These are phyloP conservation scores for Xylariales sp. DNA, from an alignment of 2,329 filamentous ascomycete genomes.

Conservation along the genomic window DNA sequence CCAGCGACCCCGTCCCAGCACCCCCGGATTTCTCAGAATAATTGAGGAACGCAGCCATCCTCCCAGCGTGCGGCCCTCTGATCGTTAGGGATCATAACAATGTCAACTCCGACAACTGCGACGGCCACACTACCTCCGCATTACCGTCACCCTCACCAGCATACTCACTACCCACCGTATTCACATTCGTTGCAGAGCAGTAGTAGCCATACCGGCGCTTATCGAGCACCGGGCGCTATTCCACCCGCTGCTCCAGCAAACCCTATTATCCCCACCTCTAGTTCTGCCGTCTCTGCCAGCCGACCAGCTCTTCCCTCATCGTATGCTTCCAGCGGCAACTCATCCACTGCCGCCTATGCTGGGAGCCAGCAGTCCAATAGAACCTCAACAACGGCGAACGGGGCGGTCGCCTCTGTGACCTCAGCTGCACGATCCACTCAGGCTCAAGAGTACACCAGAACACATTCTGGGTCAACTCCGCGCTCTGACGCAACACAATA, in stretches of 20 bases:
- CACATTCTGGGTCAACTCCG: slow-evolving; percentile 20
- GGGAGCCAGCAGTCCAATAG: slow-evolving; percentile 12
- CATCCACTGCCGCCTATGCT: slow-evolving; percentile 16
- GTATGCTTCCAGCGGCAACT: slow-evolving; percentile 24
- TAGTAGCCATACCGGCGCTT: slow-evolving; percentile 40
- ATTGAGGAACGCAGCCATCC: neutral
- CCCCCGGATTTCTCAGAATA: slow-evolving; percentile 6
- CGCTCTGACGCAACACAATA: slow-evolving; percentile 25
- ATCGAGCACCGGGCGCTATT: slow-evolving; percentile 26
- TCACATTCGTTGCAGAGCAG: slow-evolving; percentile 17
- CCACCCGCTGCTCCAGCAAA: slow-evolving; percentile 22
- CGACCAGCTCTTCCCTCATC: slow-evolving; percentile 24
- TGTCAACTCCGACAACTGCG: slow-evolving; percentile 80
- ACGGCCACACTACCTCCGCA: slow-evolving; percentile 69
- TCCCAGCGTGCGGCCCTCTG: neutral
- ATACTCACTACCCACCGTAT: slow-evolving; percentile 35
- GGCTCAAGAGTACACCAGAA: slow-evolving; percentile 23
- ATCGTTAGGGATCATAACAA: slow-evolving; percentile 29
- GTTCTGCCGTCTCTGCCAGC: slow-evolving; percentile 21
- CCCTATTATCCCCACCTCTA: slow-evolving; percentile 33
- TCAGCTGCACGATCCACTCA: slow-evolving; percentile 21
- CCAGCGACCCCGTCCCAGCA: slow-evolving; percentile 2
- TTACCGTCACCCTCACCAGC: slow-evolving; percentile 57
- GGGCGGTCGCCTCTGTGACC: slow-evolving; percentile 27
- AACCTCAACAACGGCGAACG: slow-evolving; percentile 27